Conservation (phyloP, 176 grass and related monocot species). For the Neostapfia colusana region DNA sequence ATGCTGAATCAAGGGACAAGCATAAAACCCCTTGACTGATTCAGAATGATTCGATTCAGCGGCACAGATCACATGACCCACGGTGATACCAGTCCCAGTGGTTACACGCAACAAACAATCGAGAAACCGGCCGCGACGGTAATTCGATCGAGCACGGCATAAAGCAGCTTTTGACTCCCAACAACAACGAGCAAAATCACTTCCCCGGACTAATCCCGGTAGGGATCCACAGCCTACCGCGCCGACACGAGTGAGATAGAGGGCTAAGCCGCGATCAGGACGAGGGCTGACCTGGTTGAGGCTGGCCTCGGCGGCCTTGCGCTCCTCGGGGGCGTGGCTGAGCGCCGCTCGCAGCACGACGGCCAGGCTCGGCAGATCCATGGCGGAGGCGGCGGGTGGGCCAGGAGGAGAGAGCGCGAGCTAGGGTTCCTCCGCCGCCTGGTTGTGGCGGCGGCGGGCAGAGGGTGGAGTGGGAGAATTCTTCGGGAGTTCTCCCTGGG, state of each 20-base stretch:
- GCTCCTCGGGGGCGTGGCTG: conserved; percentile 75
- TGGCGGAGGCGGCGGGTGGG: conserved; percentile 24
- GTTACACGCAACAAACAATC: background rate
- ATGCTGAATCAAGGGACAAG: background rate
- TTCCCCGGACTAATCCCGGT: background rate
- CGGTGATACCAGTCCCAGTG: background rate
- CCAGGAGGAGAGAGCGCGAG: background rate
- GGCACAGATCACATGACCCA: background rate
- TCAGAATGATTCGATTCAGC: background rate
- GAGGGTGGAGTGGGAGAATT: background rate
- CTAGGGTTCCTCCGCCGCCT: conserved; percentile 2
- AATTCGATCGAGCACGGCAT: background rate
- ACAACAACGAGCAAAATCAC: background rate
- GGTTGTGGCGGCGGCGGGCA: background rate
- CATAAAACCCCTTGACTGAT: background rate
- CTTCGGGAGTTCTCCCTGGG: background rate
- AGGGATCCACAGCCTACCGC: background rate
- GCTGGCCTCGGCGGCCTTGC: conserved; percentile 81
- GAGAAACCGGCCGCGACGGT: background rate
- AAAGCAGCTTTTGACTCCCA: background rate
- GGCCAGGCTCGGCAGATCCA: conserved; percentile 78
- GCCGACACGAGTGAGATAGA: background rate
- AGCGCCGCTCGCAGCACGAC: conserved; percentile 82
- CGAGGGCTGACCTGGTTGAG: conserved; percentile 63
- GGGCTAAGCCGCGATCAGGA: background rate